phyloP scores from a whole-genome alignment of 441 rosid species.

The Aleurites moluccanus region DNA sequence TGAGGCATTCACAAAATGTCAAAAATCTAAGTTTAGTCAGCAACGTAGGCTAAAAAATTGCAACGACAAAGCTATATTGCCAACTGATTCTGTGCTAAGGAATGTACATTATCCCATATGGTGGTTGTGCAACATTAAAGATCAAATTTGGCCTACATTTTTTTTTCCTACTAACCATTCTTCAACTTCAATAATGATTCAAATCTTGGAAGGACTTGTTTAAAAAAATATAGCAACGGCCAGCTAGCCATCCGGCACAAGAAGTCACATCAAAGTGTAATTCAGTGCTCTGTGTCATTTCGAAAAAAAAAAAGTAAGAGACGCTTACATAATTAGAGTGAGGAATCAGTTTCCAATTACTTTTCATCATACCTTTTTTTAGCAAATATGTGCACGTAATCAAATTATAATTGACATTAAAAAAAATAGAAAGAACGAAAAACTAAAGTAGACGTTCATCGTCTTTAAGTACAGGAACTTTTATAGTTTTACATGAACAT shows the following conservation, averaged over 20 bases:
- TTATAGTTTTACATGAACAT: no score
- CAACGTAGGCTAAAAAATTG: no score
- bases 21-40: neutral
- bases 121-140: conserved; percentile 15
- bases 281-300: conserved; percentile 2
- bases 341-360: neutral
- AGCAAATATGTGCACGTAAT: conserved; percentile 8
- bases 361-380: neutral
- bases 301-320: neutral
- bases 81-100: neutral
- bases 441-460: neutral
- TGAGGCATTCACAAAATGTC: neutral
- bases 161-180: neutral
- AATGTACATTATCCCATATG: neutral
- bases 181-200: conserved; percentile 7
- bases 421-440: no score
- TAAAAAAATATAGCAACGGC: conserved; percentile 21
- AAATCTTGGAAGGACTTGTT: neutral
- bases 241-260: conserved; percentile 27
- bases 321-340: neutral
- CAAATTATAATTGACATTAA: neutral
- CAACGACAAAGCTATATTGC: neutral
- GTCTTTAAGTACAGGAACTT: no score
- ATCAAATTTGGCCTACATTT: neutral
- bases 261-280: conserved; percentile 23